phyloP scores from a whole-genome alignment of 1,284 basidiomycete species.

The Melampsora medusae region DNA sequence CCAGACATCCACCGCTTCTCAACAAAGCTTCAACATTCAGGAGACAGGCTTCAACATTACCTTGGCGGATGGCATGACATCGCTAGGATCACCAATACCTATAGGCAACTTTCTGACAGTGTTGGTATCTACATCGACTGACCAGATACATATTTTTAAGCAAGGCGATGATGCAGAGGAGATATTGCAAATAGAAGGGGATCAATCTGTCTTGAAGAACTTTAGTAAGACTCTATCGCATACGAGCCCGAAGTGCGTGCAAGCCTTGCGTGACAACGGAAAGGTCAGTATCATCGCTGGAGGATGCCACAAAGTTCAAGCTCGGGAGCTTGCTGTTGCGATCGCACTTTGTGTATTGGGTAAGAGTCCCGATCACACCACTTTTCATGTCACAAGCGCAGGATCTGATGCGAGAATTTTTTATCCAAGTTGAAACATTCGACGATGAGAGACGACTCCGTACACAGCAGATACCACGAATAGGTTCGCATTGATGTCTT shows the following conservation, averaged over 20 bases:
- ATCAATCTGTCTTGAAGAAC: constrained; percentile 11
- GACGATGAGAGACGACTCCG: neutral
- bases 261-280: constrained; percentile 2
- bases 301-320: constrained; percentile 11
- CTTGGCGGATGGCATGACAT: constrained; percentile 3
- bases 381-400: neutral
- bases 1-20: neutral
- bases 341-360: constrained; percentile 31
- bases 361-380: neutral
- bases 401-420: neutral
- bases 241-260: constrained; percentile 14
- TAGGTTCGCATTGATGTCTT: constrained; percentile 19
- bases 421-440: constrained; percentile 5
- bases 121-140: neutral
- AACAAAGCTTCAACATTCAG: constrained; percentile 21
- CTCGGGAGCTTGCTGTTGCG: constrained; percentile 28
- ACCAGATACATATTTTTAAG: constrained; percentile 3
- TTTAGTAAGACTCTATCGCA: constrained; percentile 16
- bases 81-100: neutral
- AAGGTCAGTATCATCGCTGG: constrained; percentile 18
- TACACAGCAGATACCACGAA: neutral
- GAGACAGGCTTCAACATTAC: constrained; percentile 2
- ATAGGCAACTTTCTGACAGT: neutral
- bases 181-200: neutral
- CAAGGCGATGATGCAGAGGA: constrained; percentile 2